These are phyloP conservation scores for Globisporangium sylvaticum DNA, from an alignment of 352 stramenopile species.

Conservation along the genomic window DNA sequence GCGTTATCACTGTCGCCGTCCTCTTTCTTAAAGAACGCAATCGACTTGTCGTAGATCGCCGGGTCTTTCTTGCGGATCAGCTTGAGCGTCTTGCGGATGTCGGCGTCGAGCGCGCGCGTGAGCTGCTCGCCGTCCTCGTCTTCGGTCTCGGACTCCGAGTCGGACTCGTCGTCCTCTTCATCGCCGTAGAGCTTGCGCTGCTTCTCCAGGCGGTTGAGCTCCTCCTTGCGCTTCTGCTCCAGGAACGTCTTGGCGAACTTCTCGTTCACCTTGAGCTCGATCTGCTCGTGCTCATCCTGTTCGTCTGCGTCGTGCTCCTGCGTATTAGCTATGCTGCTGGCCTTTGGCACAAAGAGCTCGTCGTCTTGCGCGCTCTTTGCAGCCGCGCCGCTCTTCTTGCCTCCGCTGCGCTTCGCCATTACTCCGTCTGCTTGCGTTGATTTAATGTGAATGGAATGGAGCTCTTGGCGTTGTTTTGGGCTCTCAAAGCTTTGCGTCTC, in stretches of 20 bases:
- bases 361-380: conserved; percentile 14
- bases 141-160: conserved; percentile 78
- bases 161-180: conserved; percentile 42
- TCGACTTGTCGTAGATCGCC: conserved; percentile 89
- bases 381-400: conserved; percentile 8
- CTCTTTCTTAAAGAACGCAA: conserved; percentile 84
- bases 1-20: conserved; percentile 23
- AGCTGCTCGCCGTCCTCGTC: conserved; percentile 83
- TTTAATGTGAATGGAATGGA: conserved; percentile 5
- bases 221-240: conserved; percentile 78
- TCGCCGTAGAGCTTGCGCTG: conserved; percentile 29
- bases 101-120: conserved; percentile 60
- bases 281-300: conserved; percentile 16
- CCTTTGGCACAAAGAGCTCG: conserved; percentile 36
- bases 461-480: background rate
- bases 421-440: background rate
- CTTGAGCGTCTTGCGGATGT: conserved; percentile 84
- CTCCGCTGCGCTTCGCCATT: conserved; percentile 15
- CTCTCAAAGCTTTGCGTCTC: conserved; percentile 4
- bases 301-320: conserved; percentile 10
- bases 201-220: conserved; percentile 55
- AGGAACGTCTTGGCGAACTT: conserved; percentile 74
- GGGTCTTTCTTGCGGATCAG: conserved; percentile 90
- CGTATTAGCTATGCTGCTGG: conserved; percentile 9
- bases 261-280: conserved; percentile 71